phyloP scores from a whole-genome alignment of 1,139 yeast species.

The Sugiyamaella japonica region DNA sequence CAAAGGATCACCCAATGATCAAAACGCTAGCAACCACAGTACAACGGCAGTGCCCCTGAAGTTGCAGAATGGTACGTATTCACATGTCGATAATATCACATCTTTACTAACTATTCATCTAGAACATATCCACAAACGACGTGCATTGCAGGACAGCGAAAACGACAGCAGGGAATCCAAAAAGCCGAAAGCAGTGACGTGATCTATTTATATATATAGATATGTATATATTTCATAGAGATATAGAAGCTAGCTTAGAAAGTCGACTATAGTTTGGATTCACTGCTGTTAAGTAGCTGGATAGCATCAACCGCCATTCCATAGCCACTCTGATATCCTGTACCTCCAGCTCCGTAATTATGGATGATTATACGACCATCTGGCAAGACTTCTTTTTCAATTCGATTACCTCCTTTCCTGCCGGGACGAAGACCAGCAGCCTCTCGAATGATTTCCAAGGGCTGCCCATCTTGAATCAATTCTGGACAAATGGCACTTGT shows the following conservation, averaged over 20 bases:
- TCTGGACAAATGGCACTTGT: slow-evolving; percentile 57
- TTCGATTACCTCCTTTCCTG: slow-evolving; percentile 65
- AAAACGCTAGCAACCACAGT: too few relatives aligned
- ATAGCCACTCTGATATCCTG: slow-evolving; percentile 72
- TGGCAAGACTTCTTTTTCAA: slow-evolving; percentile 49
- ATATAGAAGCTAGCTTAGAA: neutral
- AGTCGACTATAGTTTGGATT: slow-evolving; percentile 1
- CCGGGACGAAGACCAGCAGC: slow-evolving; percentile 72
- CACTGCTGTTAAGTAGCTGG: slow-evolving; percentile 26
- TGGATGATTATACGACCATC: slow-evolving; percentile 50
- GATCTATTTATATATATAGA: neutral
- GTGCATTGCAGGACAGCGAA: neutral
- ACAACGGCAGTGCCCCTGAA: too few relatives aligned
- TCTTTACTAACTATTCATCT: neutral
- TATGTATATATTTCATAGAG: neutral
- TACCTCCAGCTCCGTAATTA: slow-evolving; percentile 76
- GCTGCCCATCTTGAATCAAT: slow-evolving; percentile 46
- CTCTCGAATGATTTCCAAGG: slow-evolving; percentile 48
- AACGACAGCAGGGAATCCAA: neutral
- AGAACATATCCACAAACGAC: neutral
- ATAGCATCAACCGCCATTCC: slow-evolving; percentile 62
- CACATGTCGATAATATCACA: too few relatives aligned
- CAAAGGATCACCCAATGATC: too few relatives aligned
- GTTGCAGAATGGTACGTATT: neutral
- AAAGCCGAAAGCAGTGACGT: neutral